phyloP scores from a whole-genome alignment of 192 early-diverging fungal species.

The Phlyctochytrium bullatum region DNA sequence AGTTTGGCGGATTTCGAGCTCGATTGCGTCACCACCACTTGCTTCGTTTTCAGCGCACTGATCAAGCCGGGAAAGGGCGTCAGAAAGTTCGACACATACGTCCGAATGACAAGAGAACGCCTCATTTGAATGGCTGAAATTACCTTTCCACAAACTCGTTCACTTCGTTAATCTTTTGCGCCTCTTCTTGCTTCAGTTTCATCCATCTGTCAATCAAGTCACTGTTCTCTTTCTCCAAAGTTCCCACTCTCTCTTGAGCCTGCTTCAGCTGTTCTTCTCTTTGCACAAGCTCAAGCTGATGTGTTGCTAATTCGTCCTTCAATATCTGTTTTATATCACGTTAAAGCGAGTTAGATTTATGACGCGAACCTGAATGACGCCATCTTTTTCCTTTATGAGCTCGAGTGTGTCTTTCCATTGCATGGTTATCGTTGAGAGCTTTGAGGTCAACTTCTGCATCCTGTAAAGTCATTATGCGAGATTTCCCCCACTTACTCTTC shows the following conservation, averaged over 20 bases:
- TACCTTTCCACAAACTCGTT: constrained; percentile 85
- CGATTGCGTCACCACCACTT: not conserved
- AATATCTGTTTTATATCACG: constrained; percentile 54
- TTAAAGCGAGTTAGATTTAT: not conserved
- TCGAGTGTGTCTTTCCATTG: constrained; percentile 33
- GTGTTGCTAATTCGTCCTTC: constrained; percentile 86
- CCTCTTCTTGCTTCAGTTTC: constrained; percentile 80
- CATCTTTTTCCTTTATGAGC: constrained; percentile 81
- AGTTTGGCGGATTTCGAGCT: not conserved
- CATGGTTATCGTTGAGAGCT: constrained; percentile 16
- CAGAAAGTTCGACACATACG: not conserved
- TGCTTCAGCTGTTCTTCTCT: constrained; percentile 43
- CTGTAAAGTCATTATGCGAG: constrained; percentile 16
- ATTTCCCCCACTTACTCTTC: constrained; percentile 57
- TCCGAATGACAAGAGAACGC: not conserved
- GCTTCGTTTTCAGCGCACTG: constrained; percentile 21
- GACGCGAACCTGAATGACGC: constrained; percentile 75
- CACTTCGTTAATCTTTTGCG: constrained; percentile 88
- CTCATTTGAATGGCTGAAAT: too few relatives aligned
- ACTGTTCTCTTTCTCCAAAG: constrained; percentile 76
- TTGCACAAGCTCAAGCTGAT: constrained; percentile 87
- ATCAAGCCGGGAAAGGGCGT: not conserved
- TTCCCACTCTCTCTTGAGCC: constrained; percentile 60
- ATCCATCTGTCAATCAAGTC: constrained; percentile 87
- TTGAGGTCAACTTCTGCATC: constrained; percentile 17